These are phyloP conservation scores for Leccinum griseonigrum DNA, from an alignment of 1,284 basidiomycete genomes.

Conservation along the genomic window DNA sequence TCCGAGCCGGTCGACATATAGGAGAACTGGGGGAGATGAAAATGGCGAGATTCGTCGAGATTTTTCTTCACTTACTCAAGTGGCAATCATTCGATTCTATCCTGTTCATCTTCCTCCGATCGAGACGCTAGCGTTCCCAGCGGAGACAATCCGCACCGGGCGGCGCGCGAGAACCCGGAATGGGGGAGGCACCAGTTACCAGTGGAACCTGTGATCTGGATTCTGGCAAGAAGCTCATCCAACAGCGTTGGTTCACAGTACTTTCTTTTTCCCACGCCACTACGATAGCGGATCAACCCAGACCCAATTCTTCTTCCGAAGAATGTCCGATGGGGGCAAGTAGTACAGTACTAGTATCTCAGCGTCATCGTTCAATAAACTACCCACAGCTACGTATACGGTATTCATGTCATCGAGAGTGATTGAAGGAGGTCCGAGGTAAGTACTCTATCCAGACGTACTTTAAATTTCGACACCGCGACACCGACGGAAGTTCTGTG, in stretches of 20 bases:
- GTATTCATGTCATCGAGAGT: neutral
- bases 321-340: neutral
- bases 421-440: neutral
- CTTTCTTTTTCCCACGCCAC: neutral
- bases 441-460: neutral
- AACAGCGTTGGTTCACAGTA: neutral
- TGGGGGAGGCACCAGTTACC: too few species aligned
- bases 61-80: constrained; percentile 1
- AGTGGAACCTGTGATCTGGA: too few species aligned
- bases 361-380: neutral
- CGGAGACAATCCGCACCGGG: too few species aligned
- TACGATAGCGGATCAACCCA: neutral
- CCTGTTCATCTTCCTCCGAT: neutral
- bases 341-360: neutral
- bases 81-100: constrained; percentile 8
- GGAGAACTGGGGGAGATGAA: neutral
- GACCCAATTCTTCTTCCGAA: neutral
- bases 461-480: neutral
- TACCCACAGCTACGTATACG: neutral
- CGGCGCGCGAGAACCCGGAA: too few species aligned
- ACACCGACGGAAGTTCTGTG: neutral
- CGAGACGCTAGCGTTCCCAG: too few species aligned
- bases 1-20: neutral
- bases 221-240: neutral
- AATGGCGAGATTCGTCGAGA: neutral